A percentile compares a stretch with the other conserved stretches of the same genome.
phyloP scores from a whole-genome alignment of 78 protist genomes.

The Dictyostelium firmibasis region DNA sequence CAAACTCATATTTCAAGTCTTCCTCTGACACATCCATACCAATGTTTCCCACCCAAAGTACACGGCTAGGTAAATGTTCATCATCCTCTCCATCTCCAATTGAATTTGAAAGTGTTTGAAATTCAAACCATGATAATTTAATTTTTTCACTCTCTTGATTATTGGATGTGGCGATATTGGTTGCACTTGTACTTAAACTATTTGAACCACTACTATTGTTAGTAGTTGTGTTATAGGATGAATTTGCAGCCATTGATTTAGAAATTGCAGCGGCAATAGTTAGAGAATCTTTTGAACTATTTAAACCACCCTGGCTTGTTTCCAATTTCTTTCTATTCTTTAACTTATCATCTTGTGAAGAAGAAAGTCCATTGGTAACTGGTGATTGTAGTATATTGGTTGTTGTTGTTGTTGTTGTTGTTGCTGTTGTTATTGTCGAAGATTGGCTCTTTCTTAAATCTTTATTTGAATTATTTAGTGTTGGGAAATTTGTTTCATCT shows the following conservation, averaged over 20 bases:
- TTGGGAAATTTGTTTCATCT: slow-evolving; percentile 72
- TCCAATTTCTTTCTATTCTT: slow-evolving; percentile 15
- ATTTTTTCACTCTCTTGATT: slow-evolving; percentile 8
- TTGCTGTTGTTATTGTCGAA: background rate
- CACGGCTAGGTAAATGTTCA: slow-evolving; percentile 67
- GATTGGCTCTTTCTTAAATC: slow-evolving; percentile 31
- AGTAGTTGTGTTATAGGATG: background rate
- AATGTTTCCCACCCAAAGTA: slow-evolving; percentile 84
- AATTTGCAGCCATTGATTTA: background rate
- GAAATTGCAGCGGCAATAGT: background rate
- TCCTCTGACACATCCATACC: slow-evolving; percentile 75
- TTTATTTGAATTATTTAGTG: slow-evolving; percentile 7
- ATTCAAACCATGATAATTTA: slow-evolving; percentile 63
- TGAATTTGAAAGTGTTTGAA: slow-evolving; percentile 17
- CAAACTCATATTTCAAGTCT: slow-evolving; percentile 45
- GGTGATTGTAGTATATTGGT: background rate
- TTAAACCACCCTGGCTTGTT: slow-evolving; percentile 11
- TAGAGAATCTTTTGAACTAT: background rate
- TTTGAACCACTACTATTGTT: background rate
- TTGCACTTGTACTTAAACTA: slow-evolving; percentile 31
- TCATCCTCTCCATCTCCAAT: background rate
- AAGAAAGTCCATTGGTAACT: background rate
- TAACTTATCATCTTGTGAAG: background rate
- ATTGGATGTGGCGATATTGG: background rate
- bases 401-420: background rate